Evolutionary conservation across 768 basidiomycete species (phyloP), one percentile per base, ranked within the genome.

Genomic region (Pleurotus tuber-regium): DNA sequence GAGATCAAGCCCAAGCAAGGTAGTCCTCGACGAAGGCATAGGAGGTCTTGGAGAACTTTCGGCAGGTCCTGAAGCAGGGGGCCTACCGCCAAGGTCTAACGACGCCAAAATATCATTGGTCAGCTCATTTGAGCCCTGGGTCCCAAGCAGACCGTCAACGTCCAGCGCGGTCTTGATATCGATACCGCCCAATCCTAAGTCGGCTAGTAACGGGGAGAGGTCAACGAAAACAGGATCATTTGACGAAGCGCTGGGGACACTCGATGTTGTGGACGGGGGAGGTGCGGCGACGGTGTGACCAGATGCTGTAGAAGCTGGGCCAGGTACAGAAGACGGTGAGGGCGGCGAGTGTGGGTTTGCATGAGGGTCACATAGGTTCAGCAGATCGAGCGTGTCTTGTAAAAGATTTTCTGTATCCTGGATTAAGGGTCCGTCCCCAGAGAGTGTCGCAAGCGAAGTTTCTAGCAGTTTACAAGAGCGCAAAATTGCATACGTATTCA

Each of bases 1-100:
- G 31, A 48, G 46, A 23, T 48, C 46, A 24, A 48, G 28, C 7
- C 46, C 46, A 18, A 48, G 31, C 12, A 48, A 16, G n/a, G 46
- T 48, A n/a, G 23, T 24, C 11, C 41, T 25, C 23, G 46, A 48
- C 14, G 28, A 14, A 10, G 46, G 46, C n/a, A 19, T 38, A 5
- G 46, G 21, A 21, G 46, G 21, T 4, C 11, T 25, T 11, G 41
- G 21, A 9, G 21, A 21, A 21, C 8, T 35, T 6, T 19, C 35
- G 6, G 30, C 46, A 2, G 46, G 16, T n/a, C 16, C 16, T 11
- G 31, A 14, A 16, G 10, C 23, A 24, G 29, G 29, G 10, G 21
- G 29, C n/a, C 23, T 48, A 12, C 46, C 46, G 7, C 46, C 46
- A 35, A 48, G 46, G 31, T 30, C 31, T 2, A 48, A 21, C 23